phyloP scores from a whole-genome alignment of 805 yeast species.

The Wickerhamiella kazuoi region DNA sequence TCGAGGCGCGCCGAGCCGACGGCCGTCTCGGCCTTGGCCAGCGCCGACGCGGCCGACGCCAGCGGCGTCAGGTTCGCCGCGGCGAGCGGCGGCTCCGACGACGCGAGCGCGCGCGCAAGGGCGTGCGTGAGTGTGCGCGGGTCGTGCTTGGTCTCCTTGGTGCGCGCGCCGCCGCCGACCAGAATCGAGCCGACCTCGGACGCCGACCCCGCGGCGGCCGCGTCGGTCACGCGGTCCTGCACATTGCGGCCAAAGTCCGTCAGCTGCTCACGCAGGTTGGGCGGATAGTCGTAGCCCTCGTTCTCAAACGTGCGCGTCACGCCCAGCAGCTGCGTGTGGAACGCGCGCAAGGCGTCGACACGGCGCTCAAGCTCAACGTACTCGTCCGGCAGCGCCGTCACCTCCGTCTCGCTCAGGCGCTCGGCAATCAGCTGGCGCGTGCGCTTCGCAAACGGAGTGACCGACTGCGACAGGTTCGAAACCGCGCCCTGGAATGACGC shows the following conservation, averaged over 20 bases:
- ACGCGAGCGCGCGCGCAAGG: conserved; percentile 43
- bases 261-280: conserved; percentile 57
- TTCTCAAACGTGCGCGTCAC: conserved; percentile 46
- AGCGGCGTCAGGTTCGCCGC: conserved; percentile 33
- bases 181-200: conserved; percentile 70
- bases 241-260: conserved; percentile 52
- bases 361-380: conserved; percentile 56
- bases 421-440: conserved; percentile 68
- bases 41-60: conserved; percentile 44
- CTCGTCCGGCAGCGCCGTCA: conserved; percentile 71
- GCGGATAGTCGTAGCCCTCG: conserved; percentile 74
- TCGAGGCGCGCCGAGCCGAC: conserved; percentile 69
- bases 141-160: conserved; percentile 31
- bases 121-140: conserved; percentile 80
- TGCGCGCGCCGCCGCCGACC: conserved; percentile 22
- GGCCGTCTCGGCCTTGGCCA: conserved; percentile 52
- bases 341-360: conserved; percentile 53
- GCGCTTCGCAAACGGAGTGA: conserved; percentile 65
- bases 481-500: conserved; percentile 20
- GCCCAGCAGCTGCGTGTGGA: conserved; percentile 39
- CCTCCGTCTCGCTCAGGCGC: conserved; percentile 60
- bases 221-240: conserved; percentile 42
- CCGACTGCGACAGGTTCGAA: conserved; percentile 23
- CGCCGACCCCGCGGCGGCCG: conserved; percentile 56
- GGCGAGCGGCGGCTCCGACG: conserved; percentile 19